phyloP scores from a whole-genome alignment of 805 yeast species.

The Candida awuae region DNA sequence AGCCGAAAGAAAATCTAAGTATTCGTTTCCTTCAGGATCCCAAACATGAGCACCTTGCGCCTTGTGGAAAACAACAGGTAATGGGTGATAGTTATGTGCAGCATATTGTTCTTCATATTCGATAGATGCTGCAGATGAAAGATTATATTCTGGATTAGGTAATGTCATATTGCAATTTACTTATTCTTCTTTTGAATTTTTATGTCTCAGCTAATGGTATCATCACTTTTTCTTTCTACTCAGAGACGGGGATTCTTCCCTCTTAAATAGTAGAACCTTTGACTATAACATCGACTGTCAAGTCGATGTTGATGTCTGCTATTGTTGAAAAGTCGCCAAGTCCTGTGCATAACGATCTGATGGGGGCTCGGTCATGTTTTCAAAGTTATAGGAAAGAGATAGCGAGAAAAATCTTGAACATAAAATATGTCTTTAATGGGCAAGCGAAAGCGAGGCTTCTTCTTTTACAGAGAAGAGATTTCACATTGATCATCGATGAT shows the following conservation, averaged over 20 bases:
- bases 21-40: conserved; percentile 97
- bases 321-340: conserved; percentile 11
- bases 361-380: not conserved
- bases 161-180: not conserved
- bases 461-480: no score
- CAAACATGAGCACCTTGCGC: conserved; percentile 91
- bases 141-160: conserved; percentile 32
- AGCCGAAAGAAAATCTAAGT: conserved; percentile 86
- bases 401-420: no score
- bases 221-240: no score
- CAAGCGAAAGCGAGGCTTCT: no score
- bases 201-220: no score
- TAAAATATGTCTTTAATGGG: no score
- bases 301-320: conserved; percentile 1
- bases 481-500: no score
- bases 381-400: no score
- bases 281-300: not conserved
- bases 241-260: not conserved
- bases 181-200: no score
- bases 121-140: conserved; percentile 59
- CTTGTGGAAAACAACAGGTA: conserved; percentile 85
- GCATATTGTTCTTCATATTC: conserved; percentile 72
- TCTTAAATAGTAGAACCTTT: not conserved
- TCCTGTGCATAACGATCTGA: conserved; percentile 9
- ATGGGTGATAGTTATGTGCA: conserved; percentile 95